Percentiles rank a stretch among this genome's conserved stretches.
These are phyloP conservation scores for Golubevia sp. DNA, from an alignment of 1,284 basidiomycete species.

Conservation along the genomic window DNA sequence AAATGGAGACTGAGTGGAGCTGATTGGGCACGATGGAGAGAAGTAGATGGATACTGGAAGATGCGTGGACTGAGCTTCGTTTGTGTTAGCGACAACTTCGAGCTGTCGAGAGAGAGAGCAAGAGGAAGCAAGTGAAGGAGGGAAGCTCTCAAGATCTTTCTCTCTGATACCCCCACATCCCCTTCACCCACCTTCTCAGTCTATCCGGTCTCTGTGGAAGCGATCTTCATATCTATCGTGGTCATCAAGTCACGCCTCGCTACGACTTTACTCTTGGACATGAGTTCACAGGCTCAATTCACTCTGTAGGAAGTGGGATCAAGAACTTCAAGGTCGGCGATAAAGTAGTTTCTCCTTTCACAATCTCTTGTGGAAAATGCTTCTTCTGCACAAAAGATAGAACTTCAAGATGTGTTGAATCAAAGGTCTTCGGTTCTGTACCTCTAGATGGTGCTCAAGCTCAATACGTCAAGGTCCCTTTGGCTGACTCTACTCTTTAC, in stretches of 20 bases:
- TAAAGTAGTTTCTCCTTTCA: conserved; percentile 85
- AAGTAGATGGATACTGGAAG: too few species aligned
- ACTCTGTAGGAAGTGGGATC: neutral
- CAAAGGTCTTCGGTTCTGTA: conserved; percentile 74
- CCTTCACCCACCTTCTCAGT: too few species aligned
- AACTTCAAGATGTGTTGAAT: conserved; percentile 75
- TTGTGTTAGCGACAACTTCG: too few species aligned
- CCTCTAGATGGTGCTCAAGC: conserved; percentile 80
- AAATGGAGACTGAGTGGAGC: too few species aligned
- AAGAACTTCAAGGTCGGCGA: conserved; percentile 75
- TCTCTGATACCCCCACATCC: too few species aligned
- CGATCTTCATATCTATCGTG: too few species aligned
- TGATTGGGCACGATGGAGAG: too few species aligned
- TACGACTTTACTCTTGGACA: neutral
- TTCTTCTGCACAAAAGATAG: conserved; percentile 74
- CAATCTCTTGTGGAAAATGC: conserved; percentile 79
- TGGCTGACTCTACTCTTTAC: conserved; percentile 78
- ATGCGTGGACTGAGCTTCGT: too few species aligned
- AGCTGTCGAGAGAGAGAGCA: too few species aligned
- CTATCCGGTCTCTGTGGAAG: too few species aligned
- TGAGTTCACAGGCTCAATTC: neutral
- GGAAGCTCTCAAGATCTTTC: too few species aligned
- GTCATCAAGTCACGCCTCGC: neutral
- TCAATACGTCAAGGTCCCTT: conserved; percentile 78
- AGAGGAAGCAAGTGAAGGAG: too few species aligned